Base-by-base conservation (phyloP, 768 basidiomycete genomes). In the Kwoniella bestiolae region DNA sequence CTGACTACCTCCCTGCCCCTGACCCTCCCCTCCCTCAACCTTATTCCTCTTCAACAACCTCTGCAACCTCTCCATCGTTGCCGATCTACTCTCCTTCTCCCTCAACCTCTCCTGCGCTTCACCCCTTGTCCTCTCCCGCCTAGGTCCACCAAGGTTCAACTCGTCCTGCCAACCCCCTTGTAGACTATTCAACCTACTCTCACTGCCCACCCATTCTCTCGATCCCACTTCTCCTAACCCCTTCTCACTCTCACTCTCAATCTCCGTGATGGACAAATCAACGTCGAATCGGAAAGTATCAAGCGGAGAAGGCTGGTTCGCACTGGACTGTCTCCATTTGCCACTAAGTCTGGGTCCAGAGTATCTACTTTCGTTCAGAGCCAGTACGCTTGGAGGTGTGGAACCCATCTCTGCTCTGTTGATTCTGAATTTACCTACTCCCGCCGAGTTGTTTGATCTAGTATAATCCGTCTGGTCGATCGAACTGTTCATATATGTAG, bases 211-310 rank as follows among this genome's bases (percentile, higher is more conserved):
- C 67, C 67, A 69, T 45, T 58, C 66, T 59, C 44, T 58, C 2
- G 23, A 26, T 9, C 66, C 66, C 16, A 56, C 21, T 25, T 62
- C 52, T 28, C 3, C 14, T n/a, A 12, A 8, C 21, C 34, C 35
- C 12, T 16, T 18, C 18, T 52, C 47, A 21, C 29, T 23, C n/a
- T 29, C 32, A 21, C 11, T 23, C 21, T 44, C 56, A 34, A 21
- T 47, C 5, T 53, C 56, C 8, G 45, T 29, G 11, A 45, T 56
- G 5, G 45, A 18, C 3, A 69, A 34, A 25, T 60, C 59, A 31
- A 69, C 61, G 46, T 69, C 63, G 28, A 65, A 69, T 45, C 35
- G 49, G 46, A 69, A 55, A 1, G 67, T 69, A 38, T 69, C 67
- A 7, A 69, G 35, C 2, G 67, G 67, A 29, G 55, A 57, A 16